Conservation (phyloP, 305 asterid species). For the Fraxinus dipetala region DNA sequence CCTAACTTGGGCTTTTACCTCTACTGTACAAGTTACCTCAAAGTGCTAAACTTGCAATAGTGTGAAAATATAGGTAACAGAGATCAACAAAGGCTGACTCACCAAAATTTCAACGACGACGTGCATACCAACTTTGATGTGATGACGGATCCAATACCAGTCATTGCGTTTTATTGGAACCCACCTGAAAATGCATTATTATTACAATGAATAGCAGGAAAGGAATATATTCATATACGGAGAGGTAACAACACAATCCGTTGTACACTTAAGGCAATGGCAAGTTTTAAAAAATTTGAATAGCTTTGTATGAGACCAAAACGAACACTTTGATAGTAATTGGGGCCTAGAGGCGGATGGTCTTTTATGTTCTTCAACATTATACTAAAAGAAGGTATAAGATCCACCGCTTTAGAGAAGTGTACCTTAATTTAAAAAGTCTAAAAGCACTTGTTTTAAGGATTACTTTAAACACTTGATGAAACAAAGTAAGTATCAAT, state of each 20-base stretch:
- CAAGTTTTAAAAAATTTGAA: conserved; percentile 5
- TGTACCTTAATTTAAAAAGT: background rate
- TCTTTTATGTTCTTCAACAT: background rate
- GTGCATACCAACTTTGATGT: conserved; percentile 91
- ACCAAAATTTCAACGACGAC: conserved; percentile 87
- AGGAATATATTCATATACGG: background rate
- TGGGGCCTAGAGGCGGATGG: background rate
- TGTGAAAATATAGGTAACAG: conserved; percentile 2
- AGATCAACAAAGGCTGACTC: conserved; percentile 31
- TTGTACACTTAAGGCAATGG: background rate
- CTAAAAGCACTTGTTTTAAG: conserved; percentile 2
- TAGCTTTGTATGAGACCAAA: background rate
- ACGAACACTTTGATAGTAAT: background rate
- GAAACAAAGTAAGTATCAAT: conserved; percentile 11
- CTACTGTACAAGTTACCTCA: background rate
- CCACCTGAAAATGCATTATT: conserved; percentile 58
- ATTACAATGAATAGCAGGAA: background rate
- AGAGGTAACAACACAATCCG: background rate
- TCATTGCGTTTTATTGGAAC: conserved; percentile 93
- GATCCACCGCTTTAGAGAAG: background rate
- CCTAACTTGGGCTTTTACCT: conserved; percentile 10
- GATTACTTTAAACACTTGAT: background rate
- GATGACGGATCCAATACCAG: conserved; percentile 99
- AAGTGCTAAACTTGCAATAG: conserved; percentile 4
- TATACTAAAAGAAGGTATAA: background rate